Evolutionary conservation across 2,329 filamentous ascomycete genomes (phyloP).

Genomic region (Ascochyta koolunga): DNA sequence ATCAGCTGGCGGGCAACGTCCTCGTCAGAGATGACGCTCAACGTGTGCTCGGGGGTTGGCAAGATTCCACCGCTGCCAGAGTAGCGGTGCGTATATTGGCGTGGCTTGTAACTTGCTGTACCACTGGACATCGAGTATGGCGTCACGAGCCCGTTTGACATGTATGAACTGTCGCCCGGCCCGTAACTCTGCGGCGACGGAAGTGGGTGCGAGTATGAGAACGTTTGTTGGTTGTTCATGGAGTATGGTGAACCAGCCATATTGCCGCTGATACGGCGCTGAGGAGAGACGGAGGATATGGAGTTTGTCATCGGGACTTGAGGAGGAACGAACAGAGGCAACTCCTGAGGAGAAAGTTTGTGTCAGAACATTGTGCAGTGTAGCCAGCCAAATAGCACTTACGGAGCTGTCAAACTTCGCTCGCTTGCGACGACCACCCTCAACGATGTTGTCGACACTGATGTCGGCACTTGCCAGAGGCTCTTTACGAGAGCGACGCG

Average conservation of each 20-base stretch:
- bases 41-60: slow-evolving; percentile 95
- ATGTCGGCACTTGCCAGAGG: slow-evolving; percentile 95
- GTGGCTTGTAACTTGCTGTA: slow-evolving; percentile 41
- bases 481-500: slow-evolving; percentile 78
- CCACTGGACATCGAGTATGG: slow-evolving; percentile 45
- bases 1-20: slow-evolving; percentile 97
- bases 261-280: slow-evolving; percentile 77
- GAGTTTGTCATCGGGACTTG: slow-evolving; percentile 84
- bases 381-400: slow-evolving; percentile 56
- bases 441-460: slow-evolving; percentile 96
- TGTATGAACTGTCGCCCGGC: slow-evolving; percentile 45
- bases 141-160: slow-evolving; percentile 42
- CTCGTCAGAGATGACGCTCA: slow-evolving; percentile 97
- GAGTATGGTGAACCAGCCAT: slow-evolving; percentile 76
- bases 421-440: slow-evolving; percentile 92
- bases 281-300: slow-evolving; percentile 95
- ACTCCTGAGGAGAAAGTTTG: slow-evolving; percentile 67
- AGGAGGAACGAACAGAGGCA: slow-evolving; percentile 89
- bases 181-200: slow-evolving; percentile 83
- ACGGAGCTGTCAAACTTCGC: slow-evolving; percentile 97
- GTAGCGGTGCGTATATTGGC: slow-evolving; percentile 50
- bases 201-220: slow-evolving; percentile 75
- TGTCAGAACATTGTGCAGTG: slow-evolving; percentile 30
- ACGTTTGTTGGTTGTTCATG: slow-evolving; percentile 77
- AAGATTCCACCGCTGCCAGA: slow-evolving; percentile 65